A percentile compares a stretch with the other conserved stretches of the same genome.
phyloP scores from a whole-genome alignment of 768 basidiomycete genomes.

The Boletus rubroflammeus region DNA sequence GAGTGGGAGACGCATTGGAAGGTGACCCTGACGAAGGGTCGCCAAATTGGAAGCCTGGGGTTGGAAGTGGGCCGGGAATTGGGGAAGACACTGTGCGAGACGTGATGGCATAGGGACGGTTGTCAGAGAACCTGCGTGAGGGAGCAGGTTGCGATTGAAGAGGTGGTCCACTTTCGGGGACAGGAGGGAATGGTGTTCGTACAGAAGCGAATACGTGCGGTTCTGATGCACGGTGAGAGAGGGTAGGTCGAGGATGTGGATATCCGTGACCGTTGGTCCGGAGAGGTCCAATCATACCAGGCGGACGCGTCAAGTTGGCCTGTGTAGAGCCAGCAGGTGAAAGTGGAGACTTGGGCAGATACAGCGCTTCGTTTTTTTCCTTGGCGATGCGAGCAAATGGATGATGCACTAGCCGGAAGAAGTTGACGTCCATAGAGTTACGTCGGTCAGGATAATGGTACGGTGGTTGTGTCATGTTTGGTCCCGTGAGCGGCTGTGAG shows the following conservation, averaged over 20 bases:
- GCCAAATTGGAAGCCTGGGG: conserved; percentile 62
- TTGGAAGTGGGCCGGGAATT: conserved; percentile 53
- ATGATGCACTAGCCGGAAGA: conserved; percentile 52
- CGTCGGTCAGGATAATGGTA: conserved; percentile 35
- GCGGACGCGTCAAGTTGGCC: conserved; percentile 36
- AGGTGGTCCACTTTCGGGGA: conserved; percentile 22
- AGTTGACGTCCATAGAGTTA: conserved; percentile 40
- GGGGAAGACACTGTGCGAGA: conserved; percentile 47
- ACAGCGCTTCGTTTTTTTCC: conserved; percentile 35
- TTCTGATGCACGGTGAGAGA: conserved; percentile 32
- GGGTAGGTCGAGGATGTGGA: conserved; percentile 34
- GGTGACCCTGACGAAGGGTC: conserved; percentile 46
- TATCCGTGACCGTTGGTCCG: conserved; percentile 47
- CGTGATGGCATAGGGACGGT: conserved; percentile 45
- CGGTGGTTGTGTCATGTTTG: conserved; percentile 35
- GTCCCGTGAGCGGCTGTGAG: conserved; percentile 21
- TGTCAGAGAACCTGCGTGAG: conserved; percentile 39
- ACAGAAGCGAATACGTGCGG: conserved; percentile 35
- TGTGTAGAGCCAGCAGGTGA: conserved; percentile 30
- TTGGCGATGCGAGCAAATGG: conserved; percentile 33
- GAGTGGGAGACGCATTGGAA: conserved; percentile 47
- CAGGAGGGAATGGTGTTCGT: conserved; percentile 36
- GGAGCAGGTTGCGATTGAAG: conserved; percentile 8
- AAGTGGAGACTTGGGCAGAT: conserved; percentile 32
- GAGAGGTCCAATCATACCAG: conserved; percentile 35